Conservation (phyloP, 768 basidiomycete species). For the Tremella fuciformis region DNA sequence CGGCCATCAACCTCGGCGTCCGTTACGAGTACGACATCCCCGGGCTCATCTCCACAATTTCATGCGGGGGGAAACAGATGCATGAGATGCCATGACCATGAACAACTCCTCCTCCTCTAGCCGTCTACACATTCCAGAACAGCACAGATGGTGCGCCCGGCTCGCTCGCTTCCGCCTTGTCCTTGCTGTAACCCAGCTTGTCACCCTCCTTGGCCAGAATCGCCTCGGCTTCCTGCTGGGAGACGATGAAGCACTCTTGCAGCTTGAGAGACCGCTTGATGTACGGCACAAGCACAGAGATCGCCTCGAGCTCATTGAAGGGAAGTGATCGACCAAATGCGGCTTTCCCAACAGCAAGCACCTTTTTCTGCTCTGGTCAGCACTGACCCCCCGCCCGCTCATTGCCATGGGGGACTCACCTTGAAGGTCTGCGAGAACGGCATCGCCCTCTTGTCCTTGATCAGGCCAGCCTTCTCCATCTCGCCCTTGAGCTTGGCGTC, state of each 20-base stretch:
- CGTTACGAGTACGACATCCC: too few relatives aligned
- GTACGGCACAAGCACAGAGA: constrained; percentile 71
- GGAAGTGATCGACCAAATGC: constrained; percentile 79
- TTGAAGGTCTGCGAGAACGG: constrained; percentile 92
- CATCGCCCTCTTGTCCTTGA: constrained; percentile 96
- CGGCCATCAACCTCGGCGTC: too few relatives aligned
- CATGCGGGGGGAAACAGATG: too few relatives aligned
- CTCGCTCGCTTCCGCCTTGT: constrained; percentile 78
- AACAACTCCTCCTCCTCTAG: too few relatives aligned
- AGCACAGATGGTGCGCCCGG: constrained; percentile 83
- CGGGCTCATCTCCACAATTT: too few relatives aligned
- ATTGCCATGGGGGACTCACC: constrained; percentile 57
- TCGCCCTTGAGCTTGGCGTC: constrained; percentile 71
- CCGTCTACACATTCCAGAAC: constrained; percentile 63
- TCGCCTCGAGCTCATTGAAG: constrained; percentile 75
- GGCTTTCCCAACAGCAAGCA: constrained; percentile 59
- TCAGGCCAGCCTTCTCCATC: constrained; percentile 68
- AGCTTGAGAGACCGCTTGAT: constrained; percentile 61
- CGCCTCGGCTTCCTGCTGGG: constrained; percentile 69
- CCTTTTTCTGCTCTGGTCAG: constrained; percentile 29
- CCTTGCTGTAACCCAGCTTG: constrained; percentile 63
- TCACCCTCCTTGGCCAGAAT: constrained; percentile 59
- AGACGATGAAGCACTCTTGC: constrained; percentile 57
- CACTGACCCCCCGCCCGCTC: not conserved
- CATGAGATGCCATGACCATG: too few relatives aligned